These are phyloP conservation scores for Hypoxylon cercidicola DNA, from an alignment of 495 filamentous ascomycete species.

Conservation along the genomic window DNA sequence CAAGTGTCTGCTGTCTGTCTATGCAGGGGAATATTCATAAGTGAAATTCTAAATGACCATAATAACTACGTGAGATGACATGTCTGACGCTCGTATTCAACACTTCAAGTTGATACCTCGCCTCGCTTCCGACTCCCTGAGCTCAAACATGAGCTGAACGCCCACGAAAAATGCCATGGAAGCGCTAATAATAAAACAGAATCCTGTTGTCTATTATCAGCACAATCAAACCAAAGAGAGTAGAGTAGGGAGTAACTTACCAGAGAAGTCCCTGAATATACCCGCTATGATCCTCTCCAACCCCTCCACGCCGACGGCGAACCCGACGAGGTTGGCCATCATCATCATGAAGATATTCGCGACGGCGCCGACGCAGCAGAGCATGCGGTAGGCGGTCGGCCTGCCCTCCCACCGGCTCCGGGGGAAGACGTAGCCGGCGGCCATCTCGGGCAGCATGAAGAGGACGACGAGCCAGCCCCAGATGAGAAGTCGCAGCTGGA, in stretches of 20 bases:
- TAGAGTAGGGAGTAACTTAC: slow-evolving; percentile 47
- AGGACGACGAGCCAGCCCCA: slow-evolving; percentile 97
- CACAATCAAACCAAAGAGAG: slow-evolving; percentile 21
- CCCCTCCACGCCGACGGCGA: slow-evolving; percentile 91
- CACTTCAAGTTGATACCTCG: slow-evolving; percentile 88
- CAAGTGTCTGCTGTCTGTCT: background rate
- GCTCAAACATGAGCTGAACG: slow-evolving; percentile 96
- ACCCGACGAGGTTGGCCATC: slow-evolving; percentile 91
- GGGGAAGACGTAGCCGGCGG: slow-evolving; percentile 77
- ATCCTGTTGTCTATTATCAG: slow-evolving; percentile 54
- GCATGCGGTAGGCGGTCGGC: slow-evolving; percentile 76
- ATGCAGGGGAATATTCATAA: background rate
- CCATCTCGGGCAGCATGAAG: slow-evolving; percentile 90
- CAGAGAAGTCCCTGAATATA: slow-evolving; percentile 78
- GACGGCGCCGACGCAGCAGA: slow-evolving; percentile 88
- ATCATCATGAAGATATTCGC: slow-evolving; percentile 96
- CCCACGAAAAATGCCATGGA: slow-evolving; percentile 82
- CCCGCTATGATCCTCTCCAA: slow-evolving; percentile 77
- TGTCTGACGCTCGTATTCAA: slow-evolving; percentile 47
- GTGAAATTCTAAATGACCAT: background rate
- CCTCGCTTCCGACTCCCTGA: slow-evolving; percentile 82
- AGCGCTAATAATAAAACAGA: slow-evolving; percentile 76
- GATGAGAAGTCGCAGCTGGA: slow-evolving; percentile 88
- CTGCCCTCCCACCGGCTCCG: slow-evolving; percentile 70
- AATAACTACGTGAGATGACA: slow-evolving; percentile 8